Base-by-base conservation (phyloP, 305 asterid species). In the Petunia hybrid region DNA sequence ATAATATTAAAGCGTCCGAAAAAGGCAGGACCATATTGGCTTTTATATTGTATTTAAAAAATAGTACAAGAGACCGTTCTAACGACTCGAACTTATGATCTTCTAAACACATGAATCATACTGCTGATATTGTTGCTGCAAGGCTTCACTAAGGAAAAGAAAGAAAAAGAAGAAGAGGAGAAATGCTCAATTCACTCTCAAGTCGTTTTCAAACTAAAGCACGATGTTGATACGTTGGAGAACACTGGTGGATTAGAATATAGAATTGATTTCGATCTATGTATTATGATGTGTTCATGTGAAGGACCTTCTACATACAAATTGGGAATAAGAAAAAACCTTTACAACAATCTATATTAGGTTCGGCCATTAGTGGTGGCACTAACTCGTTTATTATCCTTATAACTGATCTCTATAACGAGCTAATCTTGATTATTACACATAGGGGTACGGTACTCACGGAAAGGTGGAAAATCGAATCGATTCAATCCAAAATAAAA, bases 241-340 rank as follows among this genome's bases (percentile, higher is more conserved):
- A 46, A 43, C 45, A 10, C 61, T 8, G 7, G 60, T 71, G 61
- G n/a, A 46, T 46, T 51, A 12, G 78, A 5, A 51, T 73, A 51
- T 73, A 53, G 45, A 51, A 51, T 39, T 51, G 63, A 73, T 73
- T 73, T 36, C 60, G 3, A 51, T 48, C 61, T 36, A 13, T 35
- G 60, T 53, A 76, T 59, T 42, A 61, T 62, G 74, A 53, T 70
- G 77, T 74, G 46, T 9, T 12, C 60, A 42, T 42, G 81, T 43
- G 68, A 64, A 78, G 38, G 42, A 62, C 59, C 16, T 8, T 36
- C 61, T 78, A 43, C 38, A 12, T 31, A 73, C 51, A 51, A 51
- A n/a, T 51, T 51, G 13, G 53, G 78, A 73, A 73, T 35, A 7
- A 7, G 36, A 73, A 73, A 46, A 35, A 73, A 35, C 22, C 78